Evolutionary conservation across 306 rosid species (phyloP).

Genomic region (Astragalus membranaceus): DNA sequence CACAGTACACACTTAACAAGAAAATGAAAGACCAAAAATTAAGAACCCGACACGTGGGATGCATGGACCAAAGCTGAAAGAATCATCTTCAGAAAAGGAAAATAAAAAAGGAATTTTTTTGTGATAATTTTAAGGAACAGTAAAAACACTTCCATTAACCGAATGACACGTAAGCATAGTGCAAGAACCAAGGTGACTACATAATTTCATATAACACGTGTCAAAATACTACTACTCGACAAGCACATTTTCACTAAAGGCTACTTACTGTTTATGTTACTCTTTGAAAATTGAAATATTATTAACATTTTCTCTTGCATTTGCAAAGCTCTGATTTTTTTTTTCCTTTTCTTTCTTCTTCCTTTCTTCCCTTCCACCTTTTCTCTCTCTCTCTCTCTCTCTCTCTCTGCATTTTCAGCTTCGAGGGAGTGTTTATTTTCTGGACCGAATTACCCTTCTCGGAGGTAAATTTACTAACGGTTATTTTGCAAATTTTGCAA

Average conservation of each 20-base stretch:
- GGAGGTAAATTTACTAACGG: not conserved
- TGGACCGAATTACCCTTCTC: slow-evolving; percentile 33
- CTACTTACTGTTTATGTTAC: not conserved
- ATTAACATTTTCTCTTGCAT: not conserved
- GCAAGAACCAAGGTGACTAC: not conserved
- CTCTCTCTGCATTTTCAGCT: slow-evolving; percentile 22
- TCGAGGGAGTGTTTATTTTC: not conserved
- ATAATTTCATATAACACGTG: not conserved
- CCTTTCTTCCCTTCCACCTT: not conserved
- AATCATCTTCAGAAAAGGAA: not conserved
- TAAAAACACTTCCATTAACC: slow-evolving; percentile 2
- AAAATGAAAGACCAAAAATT: not conserved
- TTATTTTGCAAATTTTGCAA: not conserved
- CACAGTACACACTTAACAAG: not conserved
- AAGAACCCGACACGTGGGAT: slow-evolving; percentile 13
- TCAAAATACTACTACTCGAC: not conserved
- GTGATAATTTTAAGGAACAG: slow-evolving; percentile 12
- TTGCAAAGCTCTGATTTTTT: not conserved
- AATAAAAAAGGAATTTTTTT: not conserved
- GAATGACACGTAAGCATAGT: slow-evolving; percentile 13
- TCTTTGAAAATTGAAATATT: not conserved
- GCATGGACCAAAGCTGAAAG: not conserved
- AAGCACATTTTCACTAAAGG: not conserved
- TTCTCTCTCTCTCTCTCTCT: slow-evolving; percentile 1
- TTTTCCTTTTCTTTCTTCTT: not conserved